Evolutionary conservation across 1,139 yeast genomes (phyloP), one percentile per base, ranked within the genome.

Genomic region (Lodderomyces jiufengensis): DNA sequence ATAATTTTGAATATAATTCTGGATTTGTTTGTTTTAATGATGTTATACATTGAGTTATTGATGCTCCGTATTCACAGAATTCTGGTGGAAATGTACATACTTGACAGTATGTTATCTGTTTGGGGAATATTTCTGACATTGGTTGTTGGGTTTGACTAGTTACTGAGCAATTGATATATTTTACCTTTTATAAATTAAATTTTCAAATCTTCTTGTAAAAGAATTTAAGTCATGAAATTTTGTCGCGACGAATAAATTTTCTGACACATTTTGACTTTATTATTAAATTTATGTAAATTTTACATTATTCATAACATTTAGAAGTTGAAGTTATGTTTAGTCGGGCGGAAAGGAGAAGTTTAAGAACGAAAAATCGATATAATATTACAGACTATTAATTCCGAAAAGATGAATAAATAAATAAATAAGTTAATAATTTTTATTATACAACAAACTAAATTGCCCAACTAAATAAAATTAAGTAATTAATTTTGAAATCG

Each of bases 31-130:
- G 76, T 41, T 74, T 66, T 30, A 90, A 72, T 95, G 97, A 88
- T 27, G 75, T 80, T 51, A 83, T 85, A 64, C 98, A 90, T 55
- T 87, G 78, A 54, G 81, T 82, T 59, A 84, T 71, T 27, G 81
- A 71, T 33, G 85, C 84, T 10, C 95, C 95, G 56, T 88, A 90
- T 57, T 90, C 97, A 65, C 98, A 90, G 63, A 81, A 90, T 61
- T 88, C 97, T 2, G 92, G 92, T 11, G 97, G 97, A 54, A 78
- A 81, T 1, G 88, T 63, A 59, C 97, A 90, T 8, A 88, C 75
- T 5, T 80, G 92, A 60, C 97, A 90, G 63, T 90, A 88, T 9
- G 73, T 51, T 13, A 80, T 72, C 21, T 62, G 50, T 48, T 61
- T 70, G 11, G 84, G 76, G 27, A 42, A 47, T 18, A 62, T 52